Evolutionary conservation across 805 yeast genomes (phyloP), one percentile per base, ranked within the genome.

Genomic region (Teunomyces barrocoloradensis): DNA sequence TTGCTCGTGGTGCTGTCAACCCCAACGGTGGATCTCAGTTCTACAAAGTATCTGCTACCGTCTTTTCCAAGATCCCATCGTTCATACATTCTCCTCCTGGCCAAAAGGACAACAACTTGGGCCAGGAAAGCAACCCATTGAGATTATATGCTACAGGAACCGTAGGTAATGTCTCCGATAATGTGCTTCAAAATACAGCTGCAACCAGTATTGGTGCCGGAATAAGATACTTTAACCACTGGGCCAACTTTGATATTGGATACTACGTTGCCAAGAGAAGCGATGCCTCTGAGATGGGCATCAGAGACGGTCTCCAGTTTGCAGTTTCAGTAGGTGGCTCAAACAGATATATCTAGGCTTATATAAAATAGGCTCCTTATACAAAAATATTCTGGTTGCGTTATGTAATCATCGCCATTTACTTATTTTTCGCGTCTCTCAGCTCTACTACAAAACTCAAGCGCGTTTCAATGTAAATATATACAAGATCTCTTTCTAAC

Each of bases 21-120:
- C 82, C 84, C 1, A 73, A 81, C 48, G 96, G 96, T 5, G 96
- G 96, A 5, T 79, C 80, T 33, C 76, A 73, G 46, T 82, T 74
- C 57, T 63, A 77, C 43, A 78, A 85, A 27, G 65, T 78, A 20
- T 87, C 89, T 3, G 52, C 77, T 2, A 78, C 86, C 35, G 23
- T 85, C n/a, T 80, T 80, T 56, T 68, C 84, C 18, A 77, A 80
- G 39, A 54, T 89, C 20, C 94, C 96, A 3, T 34, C 45, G 13
- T 61, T 63, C 64, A 76, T 49, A 25, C 63, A 56, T 43, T 45
- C 53, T 2, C 60, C 64, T 20, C 47, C 46, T 11, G 42, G 42
- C n/a, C 50, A 47, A 40, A 30, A 9, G 7, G 32, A 41, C 25
- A 35, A 29, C 25, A 35, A 29, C 36, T n/a, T 25, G 7, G 50